phyloP scores from a whole-genome alignment of 2,329 filamentous ascomycete species.

The Pleurostoma richardsiae region DNA sequence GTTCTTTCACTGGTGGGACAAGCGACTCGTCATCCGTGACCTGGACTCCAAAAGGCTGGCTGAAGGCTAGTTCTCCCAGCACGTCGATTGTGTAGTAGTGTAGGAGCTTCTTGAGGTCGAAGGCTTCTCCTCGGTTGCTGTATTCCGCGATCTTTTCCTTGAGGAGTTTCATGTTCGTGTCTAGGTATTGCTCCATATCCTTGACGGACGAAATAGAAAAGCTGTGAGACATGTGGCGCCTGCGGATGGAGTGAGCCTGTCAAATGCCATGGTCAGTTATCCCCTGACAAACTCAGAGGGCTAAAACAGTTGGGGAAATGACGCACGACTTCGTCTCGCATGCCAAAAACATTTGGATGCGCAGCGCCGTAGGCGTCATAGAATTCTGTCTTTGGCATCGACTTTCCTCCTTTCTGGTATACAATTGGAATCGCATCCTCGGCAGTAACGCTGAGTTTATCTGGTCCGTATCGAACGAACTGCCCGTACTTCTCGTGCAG shows the following conservation, averaged over 20 bases:
- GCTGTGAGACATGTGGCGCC: slow-evolving; percentile 23
- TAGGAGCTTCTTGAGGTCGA: slow-evolving; percentile 23
- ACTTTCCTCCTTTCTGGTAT: slow-evolving; percentile 18
- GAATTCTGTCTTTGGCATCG: slow-evolving; percentile 26
- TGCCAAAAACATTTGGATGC: slow-evolving; percentile 26
- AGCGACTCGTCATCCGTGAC: slow-evolving; percentile 16
- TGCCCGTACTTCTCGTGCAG: slow-evolving; percentile 18
- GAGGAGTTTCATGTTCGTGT: slow-evolving; percentile 21
- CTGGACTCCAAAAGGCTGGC: slow-evolving; percentile 23
- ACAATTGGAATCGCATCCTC: slow-evolving; percentile 19
- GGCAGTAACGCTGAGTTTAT: slow-evolving; percentile 21
- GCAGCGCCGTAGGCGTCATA: slow-evolving; percentile 24
- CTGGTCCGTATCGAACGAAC: slow-evolving; percentile 21
- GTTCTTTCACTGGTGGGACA: slow-evolving; percentile 24
- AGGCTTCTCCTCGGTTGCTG: slow-evolving; percentile 8
- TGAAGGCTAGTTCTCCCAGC: slow-evolving; percentile 22
- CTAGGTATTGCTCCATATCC: slow-evolving; percentile 26
- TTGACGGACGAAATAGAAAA: slow-evolving; percentile 26
- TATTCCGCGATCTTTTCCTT: slow-evolving; percentile 12
- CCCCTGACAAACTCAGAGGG: background rate
- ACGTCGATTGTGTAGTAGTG: slow-evolving; percentile 19
- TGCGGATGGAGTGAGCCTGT: slow-evolving; percentile 13
- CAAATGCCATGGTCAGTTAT: background rate
- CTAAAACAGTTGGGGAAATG: background rate
- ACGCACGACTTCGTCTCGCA: slow-evolving; percentile 18